Evolutionary conservation across 176 grass and related monocot species (phyloP).

Genomic region (Echinochloa phyllopogon): DNA sequence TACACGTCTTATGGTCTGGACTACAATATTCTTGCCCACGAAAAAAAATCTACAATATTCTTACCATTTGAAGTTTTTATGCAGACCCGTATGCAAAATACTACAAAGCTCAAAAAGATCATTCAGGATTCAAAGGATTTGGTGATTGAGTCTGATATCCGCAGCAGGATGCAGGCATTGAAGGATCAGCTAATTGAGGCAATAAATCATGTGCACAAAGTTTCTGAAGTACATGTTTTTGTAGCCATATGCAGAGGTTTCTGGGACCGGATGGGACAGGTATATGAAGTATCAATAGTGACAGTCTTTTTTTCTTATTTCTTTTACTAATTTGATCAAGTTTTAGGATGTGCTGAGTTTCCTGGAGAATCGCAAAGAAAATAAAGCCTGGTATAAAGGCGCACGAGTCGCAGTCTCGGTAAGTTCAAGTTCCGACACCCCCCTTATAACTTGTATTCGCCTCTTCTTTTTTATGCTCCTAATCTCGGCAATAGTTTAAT

Average conservation of each 20-base stretch:
- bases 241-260: conserved; percentile 82
- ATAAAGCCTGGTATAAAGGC: conserved; percentile 89
- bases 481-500: background rate
- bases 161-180: conserved; percentile 83
- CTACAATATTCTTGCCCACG: too few species aligned
- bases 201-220: conserved; percentile 80
- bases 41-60: background rate
- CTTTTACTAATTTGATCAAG: conserved; percentile 34
- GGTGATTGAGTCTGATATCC: conserved; percentile 92
- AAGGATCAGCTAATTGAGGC: conserved; percentile 77
- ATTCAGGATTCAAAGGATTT: conserved; percentile 91
- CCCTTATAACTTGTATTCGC: background rate
- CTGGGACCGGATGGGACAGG: conserved; percentile 96
- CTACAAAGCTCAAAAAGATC: conserved; percentile 95
- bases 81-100: conserved; percentile 81
- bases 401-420: conserved; percentile 80
- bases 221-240: conserved; percentile 90
- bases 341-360: conserved; percentile 92
- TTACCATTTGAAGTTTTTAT: conserved; percentile 30
- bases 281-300: conserved; percentile 30
- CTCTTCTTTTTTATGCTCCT: background rate
- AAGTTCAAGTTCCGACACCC: conserved; percentile 42
- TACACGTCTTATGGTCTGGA: background rate
- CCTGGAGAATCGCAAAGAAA: conserved; percentile 92
- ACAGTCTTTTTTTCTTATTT: background rate